These are phyloP conservation scores for Hydrangea macrophylla DNA, from an alignment of 148 eudicot genomes.

Conservation along the genomic window DNA sequence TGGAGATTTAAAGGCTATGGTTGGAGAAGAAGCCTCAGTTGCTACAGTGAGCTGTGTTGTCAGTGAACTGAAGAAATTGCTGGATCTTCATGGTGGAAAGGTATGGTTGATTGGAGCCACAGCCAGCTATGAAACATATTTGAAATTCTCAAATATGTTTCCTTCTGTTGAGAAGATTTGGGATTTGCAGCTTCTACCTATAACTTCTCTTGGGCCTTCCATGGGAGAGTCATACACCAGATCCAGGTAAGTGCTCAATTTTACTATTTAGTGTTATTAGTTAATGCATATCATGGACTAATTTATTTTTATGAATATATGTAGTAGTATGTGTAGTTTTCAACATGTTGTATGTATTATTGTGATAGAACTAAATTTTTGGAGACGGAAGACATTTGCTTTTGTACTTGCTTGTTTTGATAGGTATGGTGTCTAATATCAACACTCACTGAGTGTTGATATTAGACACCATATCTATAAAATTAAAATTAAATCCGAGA, in stretches of 20 bases:
- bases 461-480: not conserved
- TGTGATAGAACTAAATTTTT: not conserved
- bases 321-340: not conserved
- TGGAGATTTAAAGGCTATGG: conserved; percentile 57
- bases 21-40: conserved; percentile 28
- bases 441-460: not conserved
- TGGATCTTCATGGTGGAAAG: conserved; percentile 39
- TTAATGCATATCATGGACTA: not conserved
- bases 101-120: conserved; percentile 73
- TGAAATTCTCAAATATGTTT: conserved; percentile 55
- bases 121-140: conserved; percentile 49
- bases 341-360: not conserved
- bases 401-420: not conserved
- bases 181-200: conserved; percentile 69
- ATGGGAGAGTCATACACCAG: conserved; percentile 45
- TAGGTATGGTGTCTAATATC: not conserved
- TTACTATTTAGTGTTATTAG: not conserved
- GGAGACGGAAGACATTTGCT: not conserved
- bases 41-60: conserved; percentile 43
- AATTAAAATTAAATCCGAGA: too few species aligned
- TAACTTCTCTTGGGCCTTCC: conserved; percentile 46
- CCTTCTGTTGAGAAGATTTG: conserved; percentile 61
- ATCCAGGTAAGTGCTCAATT: conserved; percentile 41
- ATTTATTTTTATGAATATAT: not conserved
- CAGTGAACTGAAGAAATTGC: conserved; percentile 37